Percentiles rank a stretch among this genome's conserved stretches.
Evolutionary conservation across 352 stramenopile species (phyloP).

Genomic region (Aphanomyces stellatus): DNA sequence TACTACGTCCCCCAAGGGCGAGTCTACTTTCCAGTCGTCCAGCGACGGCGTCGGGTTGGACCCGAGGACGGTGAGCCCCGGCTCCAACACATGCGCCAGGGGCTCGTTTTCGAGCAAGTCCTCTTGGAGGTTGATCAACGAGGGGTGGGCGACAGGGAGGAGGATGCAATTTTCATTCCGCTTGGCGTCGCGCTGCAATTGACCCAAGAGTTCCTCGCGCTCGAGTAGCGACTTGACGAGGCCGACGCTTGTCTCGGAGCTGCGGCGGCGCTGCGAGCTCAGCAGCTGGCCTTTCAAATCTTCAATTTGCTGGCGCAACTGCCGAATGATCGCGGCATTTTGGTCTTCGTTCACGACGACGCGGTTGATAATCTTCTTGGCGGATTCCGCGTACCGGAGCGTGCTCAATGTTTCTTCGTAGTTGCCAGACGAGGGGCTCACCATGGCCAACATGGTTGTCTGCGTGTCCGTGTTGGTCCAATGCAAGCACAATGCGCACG

Average conservation of each 20-base stretch:
- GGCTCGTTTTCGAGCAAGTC: conserved; percentile 27
- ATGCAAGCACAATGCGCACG: background rate
- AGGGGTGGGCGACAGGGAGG: conserved; percentile 32
- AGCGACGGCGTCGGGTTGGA: conserved; percentile 19
- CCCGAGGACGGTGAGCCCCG: conserved; percentile 40
- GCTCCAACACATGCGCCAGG: conserved; percentile 35
- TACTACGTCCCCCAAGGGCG: background rate
- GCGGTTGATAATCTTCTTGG: conserved; percentile 77
- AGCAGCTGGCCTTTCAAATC: conserved; percentile 39
- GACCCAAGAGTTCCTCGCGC: conserved; percentile 37
- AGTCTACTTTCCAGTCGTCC: background rate
- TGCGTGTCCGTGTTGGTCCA: too few relatives aligned
- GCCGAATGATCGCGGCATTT: conserved; percentile 66
- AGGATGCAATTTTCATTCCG: conserved; percentile 29
- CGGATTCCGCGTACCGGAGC: conserved; percentile 70
- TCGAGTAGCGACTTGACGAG: conserved; percentile 34
- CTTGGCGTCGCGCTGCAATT: conserved; percentile 43
- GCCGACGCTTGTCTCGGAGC: conserved; percentile 25
- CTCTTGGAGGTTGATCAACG: conserved; percentile 36
- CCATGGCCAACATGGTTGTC: conserved; percentile 85
- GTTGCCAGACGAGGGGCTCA: conserved; percentile 58
- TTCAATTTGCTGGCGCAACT: conserved; percentile 64
- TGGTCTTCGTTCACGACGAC: conserved; percentile 77
- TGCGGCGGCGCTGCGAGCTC: conserved; percentile 26
- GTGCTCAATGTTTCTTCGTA: conserved; percentile 85